These are phyloP conservation scores for Metschnikowia cerradonensis DNA, from an alignment of 805 yeast genomes.

Conservation along the genomic window DNA sequence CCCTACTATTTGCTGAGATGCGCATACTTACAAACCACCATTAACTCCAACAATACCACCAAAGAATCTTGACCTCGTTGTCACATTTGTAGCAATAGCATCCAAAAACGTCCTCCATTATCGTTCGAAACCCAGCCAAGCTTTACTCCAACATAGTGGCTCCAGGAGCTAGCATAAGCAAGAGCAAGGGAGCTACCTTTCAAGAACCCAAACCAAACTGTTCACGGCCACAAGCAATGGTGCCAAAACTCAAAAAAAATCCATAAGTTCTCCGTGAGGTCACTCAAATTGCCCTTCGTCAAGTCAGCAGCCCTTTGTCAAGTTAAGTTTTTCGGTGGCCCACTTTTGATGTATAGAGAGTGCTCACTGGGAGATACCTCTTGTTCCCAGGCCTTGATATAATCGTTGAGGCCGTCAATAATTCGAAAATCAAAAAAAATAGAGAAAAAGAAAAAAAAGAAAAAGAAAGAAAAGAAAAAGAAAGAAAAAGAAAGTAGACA, in stretches of 20 bases:
- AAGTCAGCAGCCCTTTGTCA: constrained; percentile 45
- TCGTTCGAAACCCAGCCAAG: constrained; percentile 80
- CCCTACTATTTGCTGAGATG: no score
- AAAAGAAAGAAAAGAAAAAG: no score
- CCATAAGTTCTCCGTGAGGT: constrained; percentile 79
- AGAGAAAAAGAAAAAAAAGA: no score
- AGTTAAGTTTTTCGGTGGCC: constrained; percentile 31
- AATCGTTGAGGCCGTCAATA: constrained; percentile 44
- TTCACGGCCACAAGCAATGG: constrained; percentile 88
- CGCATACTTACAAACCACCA: no score
- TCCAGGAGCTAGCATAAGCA: constrained; percentile 52
- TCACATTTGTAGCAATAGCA: constrained; percentile 85
- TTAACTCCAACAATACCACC: no score
- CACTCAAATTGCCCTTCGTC: constrained; percentile 53
- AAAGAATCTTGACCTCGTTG: constrained; percentile 72
- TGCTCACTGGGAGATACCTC: constrained; percentile 81
- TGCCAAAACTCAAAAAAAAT: constrained; percentile 87
- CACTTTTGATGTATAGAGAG: constrained; percentile 48
- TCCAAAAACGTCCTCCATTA: constrained; percentile 59
- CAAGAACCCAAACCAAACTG: constrained; percentile 78
- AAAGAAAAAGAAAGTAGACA: no score
- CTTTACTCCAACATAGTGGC: constrained; percentile 84
- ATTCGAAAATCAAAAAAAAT: no score
- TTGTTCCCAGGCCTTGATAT: constrained; percentile 87
- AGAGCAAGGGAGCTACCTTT: constrained; percentile 94